Conservation (phyloP, 2,329 filamentous ascomycete genomes). For the Fusarium euwallaceae region DNA sequence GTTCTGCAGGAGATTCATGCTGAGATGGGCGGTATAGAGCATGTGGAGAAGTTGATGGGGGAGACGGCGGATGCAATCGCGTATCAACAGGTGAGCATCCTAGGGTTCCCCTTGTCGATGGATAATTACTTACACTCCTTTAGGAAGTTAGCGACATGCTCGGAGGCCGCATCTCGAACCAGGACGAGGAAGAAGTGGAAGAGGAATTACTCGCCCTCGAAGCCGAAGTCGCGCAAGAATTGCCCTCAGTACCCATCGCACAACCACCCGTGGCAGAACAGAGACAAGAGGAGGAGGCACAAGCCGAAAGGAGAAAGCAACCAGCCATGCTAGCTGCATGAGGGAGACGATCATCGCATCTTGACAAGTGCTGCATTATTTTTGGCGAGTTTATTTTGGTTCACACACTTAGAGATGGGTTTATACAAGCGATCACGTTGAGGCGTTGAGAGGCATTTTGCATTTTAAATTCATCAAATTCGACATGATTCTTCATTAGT, state of each 20-base stretch:
- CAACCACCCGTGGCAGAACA: constrained; percentile 49
- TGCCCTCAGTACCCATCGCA: constrained; percentile 52
- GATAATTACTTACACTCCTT: constrained; percentile 20
- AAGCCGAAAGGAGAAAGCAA: constrained; percentile 46
- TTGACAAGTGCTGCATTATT: constrained; percentile 29
- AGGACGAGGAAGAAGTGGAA: constrained; percentile 98
- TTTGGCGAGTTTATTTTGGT: constrained; percentile 25
- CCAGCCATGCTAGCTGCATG: constrained; percentile 57
- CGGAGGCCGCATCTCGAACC: constrained; percentile 87
- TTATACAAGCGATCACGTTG: constrained; percentile 42
- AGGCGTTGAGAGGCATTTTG: constrained; percentile 43
- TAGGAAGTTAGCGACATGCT: constrained; percentile 95
- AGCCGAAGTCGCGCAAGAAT: constrained; percentile 51
- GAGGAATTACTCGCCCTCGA: constrained; percentile 91
- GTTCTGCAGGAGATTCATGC: constrained; percentile 92
- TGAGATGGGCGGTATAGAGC: constrained; percentile 95
- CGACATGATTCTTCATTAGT: constrained; percentile 17
- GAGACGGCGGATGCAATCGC: constrained; percentile 91
- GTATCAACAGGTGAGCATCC: constrained; percentile 80
- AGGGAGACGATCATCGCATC: constrained; percentile 7
- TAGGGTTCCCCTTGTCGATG: not conserved
- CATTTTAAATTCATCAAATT: constrained; percentile 29
- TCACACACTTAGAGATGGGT: constrained; percentile 36
- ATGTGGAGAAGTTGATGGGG: constrained; percentile 94
- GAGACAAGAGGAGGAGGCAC: constrained; percentile 30